phyloP scores from a whole-genome alignment of 495 filamentous ascomycete species.

The Neurospora sp. region DNA sequence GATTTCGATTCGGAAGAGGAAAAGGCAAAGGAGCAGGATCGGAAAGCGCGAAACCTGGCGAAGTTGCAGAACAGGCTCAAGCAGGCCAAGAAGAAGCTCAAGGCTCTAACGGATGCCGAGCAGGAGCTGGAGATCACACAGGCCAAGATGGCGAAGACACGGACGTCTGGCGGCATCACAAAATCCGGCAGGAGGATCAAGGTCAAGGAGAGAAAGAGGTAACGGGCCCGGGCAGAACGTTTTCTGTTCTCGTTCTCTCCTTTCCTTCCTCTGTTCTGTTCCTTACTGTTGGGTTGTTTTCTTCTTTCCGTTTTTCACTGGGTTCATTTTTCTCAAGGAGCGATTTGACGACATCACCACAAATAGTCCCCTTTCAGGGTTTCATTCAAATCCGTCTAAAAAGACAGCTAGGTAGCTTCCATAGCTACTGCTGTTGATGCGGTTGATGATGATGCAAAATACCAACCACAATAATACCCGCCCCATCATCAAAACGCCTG shows the following conservation, averaged over 20 bases:
- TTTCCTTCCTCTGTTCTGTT: neutral
- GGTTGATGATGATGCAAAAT: neutral
- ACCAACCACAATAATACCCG: slow-evolving; percentile 2
- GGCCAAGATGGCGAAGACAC: slow-evolving; percentile 57
- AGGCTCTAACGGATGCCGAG: slow-evolving; percentile 62
- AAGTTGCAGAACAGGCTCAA: slow-evolving; percentile 43
- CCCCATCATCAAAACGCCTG: neutral
- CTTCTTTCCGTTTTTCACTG: slow-evolving; percentile 4
- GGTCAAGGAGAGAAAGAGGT: slow-evolving; percentile 71
- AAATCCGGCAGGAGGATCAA: slow-evolving; percentile 79
- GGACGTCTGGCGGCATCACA: slow-evolving; percentile 63
- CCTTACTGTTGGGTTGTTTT: neutral
- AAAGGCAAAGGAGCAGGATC: slow-evolving; percentile 36
- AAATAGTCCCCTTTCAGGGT: slow-evolving; percentile 3
- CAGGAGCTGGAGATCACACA: slow-evolving; percentile 60
- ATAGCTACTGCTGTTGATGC: neutral
- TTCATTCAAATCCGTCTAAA: neutral
- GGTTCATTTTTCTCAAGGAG: slow-evolving; percentile 4
- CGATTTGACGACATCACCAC: neutral
- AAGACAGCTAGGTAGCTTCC: neutral
- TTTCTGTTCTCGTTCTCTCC: too few relatives aligned
- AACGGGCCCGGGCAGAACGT: too few relatives aligned
- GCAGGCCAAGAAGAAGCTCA: slow-evolving; percentile 56
- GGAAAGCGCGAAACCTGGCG: slow-evolving; percentile 37
- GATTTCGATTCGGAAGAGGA: slow-evolving; percentile 28